A percentile compares a stretch with the other conserved stretches of the same genome.
Conservation (phyloP, 2,329 filamentous ascomycete species). For the Colletotrichum orchidophilum region DNA sequence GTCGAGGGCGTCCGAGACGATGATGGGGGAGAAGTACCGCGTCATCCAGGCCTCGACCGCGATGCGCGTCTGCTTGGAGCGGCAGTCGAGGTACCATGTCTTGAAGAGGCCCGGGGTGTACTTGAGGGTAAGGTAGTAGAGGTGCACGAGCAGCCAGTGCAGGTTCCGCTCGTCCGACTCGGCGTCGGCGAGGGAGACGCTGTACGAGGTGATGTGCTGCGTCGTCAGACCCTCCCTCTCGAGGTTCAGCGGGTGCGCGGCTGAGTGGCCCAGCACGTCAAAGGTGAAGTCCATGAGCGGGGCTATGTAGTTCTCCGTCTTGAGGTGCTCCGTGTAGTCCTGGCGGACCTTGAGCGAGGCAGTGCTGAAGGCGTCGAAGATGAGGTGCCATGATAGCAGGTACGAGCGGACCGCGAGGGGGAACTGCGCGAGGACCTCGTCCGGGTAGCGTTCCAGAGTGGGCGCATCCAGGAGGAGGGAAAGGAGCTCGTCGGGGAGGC, state of each 20-base stretch:
- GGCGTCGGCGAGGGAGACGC: constrained; percentile 60
- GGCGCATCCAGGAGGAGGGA: constrained; percentile 85
- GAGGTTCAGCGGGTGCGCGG: constrained; percentile 77
- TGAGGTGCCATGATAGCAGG: constrained; percentile 86
- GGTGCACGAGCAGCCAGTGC: constrained; percentile 84
- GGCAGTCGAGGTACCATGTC: constrained; percentile 84
- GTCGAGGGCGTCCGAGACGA: constrained; percentile 72
- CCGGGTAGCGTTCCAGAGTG: constrained; percentile 71
- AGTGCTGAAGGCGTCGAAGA: constrained; percentile 85
- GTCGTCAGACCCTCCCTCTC: constrained; percentile 71
- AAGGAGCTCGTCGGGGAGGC: constrained; percentile 83
- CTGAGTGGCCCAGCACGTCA: constrained; percentile 83
- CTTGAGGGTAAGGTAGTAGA: constrained; percentile 85
- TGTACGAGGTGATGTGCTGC: constrained; percentile 65
- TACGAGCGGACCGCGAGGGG: constrained; percentile 80
- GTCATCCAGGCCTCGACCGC: constrained; percentile 87
- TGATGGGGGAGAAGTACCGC: constrained; percentile 79
- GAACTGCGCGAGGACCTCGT: constrained; percentile 73
- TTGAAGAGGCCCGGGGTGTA: constrained; percentile 83
- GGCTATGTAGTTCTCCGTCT: constrained; percentile 73
- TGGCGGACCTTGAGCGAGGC: constrained; percentile 84
- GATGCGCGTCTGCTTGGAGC: constrained; percentile 81
- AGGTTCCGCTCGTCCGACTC: constrained; percentile 77
- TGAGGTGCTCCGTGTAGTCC: constrained; percentile 83
- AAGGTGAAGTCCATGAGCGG: constrained; percentile 83